A percentile compares a stretch with the other conserved stretches of the same genome.
These are phyloP conservation scores for Wickerhamomyces bovis DNA, from an alignment of 805 yeast species.

Conservation along the genomic window DNA sequence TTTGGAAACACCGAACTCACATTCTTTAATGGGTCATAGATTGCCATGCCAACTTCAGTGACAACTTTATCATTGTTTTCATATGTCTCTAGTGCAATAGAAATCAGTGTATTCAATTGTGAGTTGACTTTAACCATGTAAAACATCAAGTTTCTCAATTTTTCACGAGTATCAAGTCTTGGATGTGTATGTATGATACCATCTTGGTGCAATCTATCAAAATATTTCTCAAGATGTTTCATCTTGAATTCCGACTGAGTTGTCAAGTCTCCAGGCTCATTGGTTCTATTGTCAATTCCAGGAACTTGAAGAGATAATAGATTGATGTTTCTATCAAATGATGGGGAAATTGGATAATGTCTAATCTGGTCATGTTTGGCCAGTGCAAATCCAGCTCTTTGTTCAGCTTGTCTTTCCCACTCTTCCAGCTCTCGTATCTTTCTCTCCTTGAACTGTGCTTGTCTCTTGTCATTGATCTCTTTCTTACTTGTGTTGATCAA, in stretches of 20 bases:
- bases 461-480: neutral
- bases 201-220: neutral
- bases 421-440: neutral
- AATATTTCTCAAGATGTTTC: neutral
- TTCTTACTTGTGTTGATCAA: neutral
- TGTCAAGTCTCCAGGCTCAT: neutral
- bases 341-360: neutral
- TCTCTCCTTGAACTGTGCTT: neutral
- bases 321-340: neutral
- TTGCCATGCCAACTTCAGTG: slow-evolving; percentile 14
- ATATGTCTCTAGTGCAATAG: slow-evolving; percentile 1
- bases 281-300: neutral
- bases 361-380: neutral
- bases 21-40: slow-evolving; percentile 16
- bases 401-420: neutral
- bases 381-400: neutral
- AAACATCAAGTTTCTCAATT: neutral
- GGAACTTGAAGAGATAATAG: neutral
- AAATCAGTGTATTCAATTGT: slow-evolving; percentile 1
- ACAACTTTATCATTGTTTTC: slow-evolving; percentile 1
- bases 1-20: slow-evolving; percentile 7
- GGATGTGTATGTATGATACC: neutral
- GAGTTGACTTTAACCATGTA: neutral
- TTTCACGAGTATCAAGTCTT: neutral
- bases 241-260: neutral